Conservation (phyloP, 2,329 filamentous ascomycete species). For the Colletotrichum eleusines region DNA sequence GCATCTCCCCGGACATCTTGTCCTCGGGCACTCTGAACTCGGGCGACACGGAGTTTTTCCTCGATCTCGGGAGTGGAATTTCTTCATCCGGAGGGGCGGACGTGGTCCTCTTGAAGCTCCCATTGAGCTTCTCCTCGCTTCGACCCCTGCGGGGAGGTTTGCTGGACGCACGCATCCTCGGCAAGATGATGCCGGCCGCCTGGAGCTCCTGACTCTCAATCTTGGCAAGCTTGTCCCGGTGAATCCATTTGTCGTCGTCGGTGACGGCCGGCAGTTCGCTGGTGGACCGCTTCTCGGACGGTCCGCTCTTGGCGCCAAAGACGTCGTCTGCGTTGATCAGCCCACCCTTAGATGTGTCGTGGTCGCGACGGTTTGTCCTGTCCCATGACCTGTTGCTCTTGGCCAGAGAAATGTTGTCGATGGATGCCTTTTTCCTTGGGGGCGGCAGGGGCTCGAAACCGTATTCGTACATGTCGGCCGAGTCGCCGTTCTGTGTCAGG, state of each 20-base stretch:
- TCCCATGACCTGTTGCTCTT: constrained; percentile 39
- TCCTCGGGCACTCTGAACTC: constrained; percentile 54
- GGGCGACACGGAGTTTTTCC: constrained; percentile 60
- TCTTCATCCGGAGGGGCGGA: constrained; percentile 35
- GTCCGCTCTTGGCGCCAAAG: constrained; percentile 37
- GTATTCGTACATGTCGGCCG: constrained; percentile 41
- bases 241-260: constrained; percentile 81
- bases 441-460: constrained; percentile 43
- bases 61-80: constrained; percentile 43
- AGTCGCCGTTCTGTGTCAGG: constrained; percentile 44
- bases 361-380: constrained; percentile 34
- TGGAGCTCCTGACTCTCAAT: constrained; percentile 87
- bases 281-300: constrained; percentile 45
- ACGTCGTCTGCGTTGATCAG: constrained; percentile 48
- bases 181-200: constrained; percentile 77
- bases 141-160: constrained; percentile 59
- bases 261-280: constrained; percentile 44
- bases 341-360: constrained; percentile 42
- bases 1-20: constrained; percentile 56
- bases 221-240: constrained; percentile 83
- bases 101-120: constrained; percentile 49
- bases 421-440: constrained; percentile 53
- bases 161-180: constrained; percentile 66
- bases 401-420: constrained; percentile 48
- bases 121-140: constrained; percentile 52